phyloP scores from a whole-genome alignment of 2,329 filamentous ascomycete genomes.

The Cladophialophora yegresii region DNA sequence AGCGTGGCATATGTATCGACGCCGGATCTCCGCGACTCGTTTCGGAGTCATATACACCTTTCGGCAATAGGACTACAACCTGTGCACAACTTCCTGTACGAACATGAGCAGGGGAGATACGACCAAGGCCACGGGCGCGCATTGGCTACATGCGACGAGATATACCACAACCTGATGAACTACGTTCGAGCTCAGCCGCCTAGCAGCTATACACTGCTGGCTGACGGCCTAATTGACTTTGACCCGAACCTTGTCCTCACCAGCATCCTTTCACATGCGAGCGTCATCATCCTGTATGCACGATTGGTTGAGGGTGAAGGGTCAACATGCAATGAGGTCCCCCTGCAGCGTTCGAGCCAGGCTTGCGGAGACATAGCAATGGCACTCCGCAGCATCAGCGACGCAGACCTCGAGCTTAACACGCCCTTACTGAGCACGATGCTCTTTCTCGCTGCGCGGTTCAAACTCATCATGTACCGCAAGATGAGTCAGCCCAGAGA shows the following conservation, averaged over 20 bases:
- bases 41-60: constrained; percentile 32
- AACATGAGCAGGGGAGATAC: constrained; percentile 24
- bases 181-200: constrained; percentile 30
- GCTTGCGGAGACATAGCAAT: constrained; percentile 32
- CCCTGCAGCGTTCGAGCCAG: constrained; percentile 31
- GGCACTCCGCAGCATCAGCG: constrained; percentile 33
- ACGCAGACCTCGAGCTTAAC: constrained; percentile 35
- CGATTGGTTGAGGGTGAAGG: constrained; percentile 28
- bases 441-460: constrained; percentile 32
- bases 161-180: constrained; percentile 36
- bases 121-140: constrained; percentile 24
- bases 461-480: constrained; percentile 33
- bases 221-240: constrained; percentile 35
- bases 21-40: constrained; percentile 35
- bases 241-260: constrained; percentile 35
- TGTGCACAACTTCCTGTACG: constrained; percentile 34
- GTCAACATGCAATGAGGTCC: constrained; percentile 17
- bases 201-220: constrained; percentile 34
- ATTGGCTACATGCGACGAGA: constrained; percentile 33
- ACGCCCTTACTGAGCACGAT: constrained; percentile 30
- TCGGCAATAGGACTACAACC: constrained; percentile 35
- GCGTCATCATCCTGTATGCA: constrained; percentile 34
- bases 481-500: constrained; percentile 20
- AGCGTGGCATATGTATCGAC: constrained; percentile 34
- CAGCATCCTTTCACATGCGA: constrained; percentile 30